Base-by-base conservation (phyloP, 495 filamentous ascomycete genomes). In the Darksidea phi region DNA sequence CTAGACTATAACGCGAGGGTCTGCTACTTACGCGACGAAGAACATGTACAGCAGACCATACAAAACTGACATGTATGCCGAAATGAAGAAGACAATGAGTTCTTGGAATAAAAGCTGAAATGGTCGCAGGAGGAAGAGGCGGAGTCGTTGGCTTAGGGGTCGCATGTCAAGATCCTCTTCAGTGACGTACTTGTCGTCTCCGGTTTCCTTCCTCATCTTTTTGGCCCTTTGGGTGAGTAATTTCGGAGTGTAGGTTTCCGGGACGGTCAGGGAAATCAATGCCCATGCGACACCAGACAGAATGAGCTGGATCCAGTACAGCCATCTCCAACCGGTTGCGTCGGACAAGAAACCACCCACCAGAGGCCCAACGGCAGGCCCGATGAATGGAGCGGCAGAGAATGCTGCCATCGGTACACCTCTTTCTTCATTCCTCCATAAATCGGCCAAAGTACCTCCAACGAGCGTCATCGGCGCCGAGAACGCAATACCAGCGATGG, bases 331-430 rank as follows among this genome's bases (percentile, higher is more conserved):
- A 51, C 86, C 87, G 0, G 75, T 74, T 2, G 80, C 80, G 64
- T 89, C 85, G 12, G 79, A 77, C 6, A 94, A 74, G 72, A 84
- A 91, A 42, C 90, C 90, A 71, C 90, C 89, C 23, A 85, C 79
- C 6, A 95, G 80, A 10, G 89, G 89, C 62, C 84, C 84, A 61
- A 83, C 82, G 6, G 88, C 88, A 43, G 88, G 88, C 2, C 88
- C 89, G 32, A 90, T 77, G 67, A 91, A 89, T 0, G 89, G 89
- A 26, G 88, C 88, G 25, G 88, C 88, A 25, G 80, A 85, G 73
- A 91, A 93, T 28, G 88, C 87, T n/a, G 88, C 88, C 88, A 93
- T 91, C 1, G 89, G 87, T 25, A 91, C 84, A 67, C 88, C 89
- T 37, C 89, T 79, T 67, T 93, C 88, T 64, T 91, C 88, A n/a